phyloP scores from a whole-genome alignment of 306 rosid genomes.

The Geum urbanum region DNA sequence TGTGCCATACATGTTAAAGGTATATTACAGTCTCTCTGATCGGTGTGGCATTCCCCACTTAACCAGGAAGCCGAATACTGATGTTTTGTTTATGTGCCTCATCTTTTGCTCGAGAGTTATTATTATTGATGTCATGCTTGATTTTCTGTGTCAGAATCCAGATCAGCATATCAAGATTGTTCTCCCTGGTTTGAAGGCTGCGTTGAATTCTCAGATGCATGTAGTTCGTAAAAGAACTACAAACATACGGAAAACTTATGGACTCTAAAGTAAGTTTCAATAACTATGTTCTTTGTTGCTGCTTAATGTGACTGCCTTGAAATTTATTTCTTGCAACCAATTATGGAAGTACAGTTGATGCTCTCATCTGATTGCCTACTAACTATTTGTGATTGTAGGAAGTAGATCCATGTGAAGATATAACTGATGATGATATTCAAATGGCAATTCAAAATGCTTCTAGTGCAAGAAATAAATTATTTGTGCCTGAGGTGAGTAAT shows the following conservation, averaged over 20 bases:
- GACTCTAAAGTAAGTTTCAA: conserved; percentile 32
- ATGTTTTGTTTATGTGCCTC: too few relatives aligned
- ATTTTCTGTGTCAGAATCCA: conserved; percentile 32
- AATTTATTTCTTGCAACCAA: too few relatives aligned
- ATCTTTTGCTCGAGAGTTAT: too few relatives aligned
- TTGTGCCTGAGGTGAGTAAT: conserved; percentile 39
- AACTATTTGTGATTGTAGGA: conserved; percentile 31
- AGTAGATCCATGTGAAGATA: conserved; percentile 41
- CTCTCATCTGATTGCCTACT: conserved; percentile 2
- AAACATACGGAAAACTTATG: conserved; percentile 29
- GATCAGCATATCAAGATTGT: conserved; percentile 38
- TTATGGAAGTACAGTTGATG: too few relatives aligned
- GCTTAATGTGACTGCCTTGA: too few relatives aligned
- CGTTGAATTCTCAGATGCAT: conserved; percentile 26
- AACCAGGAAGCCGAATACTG: conserved; percentile 36
- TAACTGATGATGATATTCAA: conserved; percentile 40
- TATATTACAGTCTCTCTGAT: conserved; percentile 30
- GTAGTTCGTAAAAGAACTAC: conserved; percentile 27
- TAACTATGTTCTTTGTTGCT: too few relatives aligned
- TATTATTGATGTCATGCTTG: not conserved
- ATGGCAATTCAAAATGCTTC: conserved; percentile 43
- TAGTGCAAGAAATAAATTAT: conserved; percentile 36
- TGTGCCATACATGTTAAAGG: conserved; percentile 19
- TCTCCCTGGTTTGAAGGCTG: conserved; percentile 41
- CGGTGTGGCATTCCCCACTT: conserved; percentile 33